These are phyloP conservation scores for Chrysosphaeria jannelii DNA, from an alignment of 2,329 filamentous ascomycete genomes.

Conservation along the genomic window DNA sequence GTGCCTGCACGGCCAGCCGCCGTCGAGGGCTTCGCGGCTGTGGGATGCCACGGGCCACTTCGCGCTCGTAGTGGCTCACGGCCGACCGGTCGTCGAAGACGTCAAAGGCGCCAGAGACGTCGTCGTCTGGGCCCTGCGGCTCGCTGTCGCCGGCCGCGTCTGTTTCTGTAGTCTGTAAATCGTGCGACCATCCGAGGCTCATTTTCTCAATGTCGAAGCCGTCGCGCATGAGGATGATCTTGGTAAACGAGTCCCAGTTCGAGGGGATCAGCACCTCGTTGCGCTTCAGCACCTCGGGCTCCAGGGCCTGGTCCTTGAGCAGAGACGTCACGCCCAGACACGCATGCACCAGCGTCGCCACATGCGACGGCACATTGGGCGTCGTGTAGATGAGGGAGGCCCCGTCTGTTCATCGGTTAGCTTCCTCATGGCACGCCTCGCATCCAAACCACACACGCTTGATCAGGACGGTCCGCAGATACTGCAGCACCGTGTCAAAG, in stretches of 20 bases:
- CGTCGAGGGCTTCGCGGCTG: too few relatives aligned
- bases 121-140: background rate
- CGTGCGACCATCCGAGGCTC: conserved; percentile 60
- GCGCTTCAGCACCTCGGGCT: conserved; percentile 74
- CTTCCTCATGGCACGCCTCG: too few relatives aligned
- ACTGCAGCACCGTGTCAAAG: conserved; percentile 88
- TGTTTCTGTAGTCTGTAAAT: conserved; percentile 30
- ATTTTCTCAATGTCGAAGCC: conserved; percentile 75
- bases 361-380: conserved; percentile 42
- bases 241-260: conserved; percentile 97
- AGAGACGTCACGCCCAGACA: conserved; percentile 65
- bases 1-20: conserved; percentile 28
- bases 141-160: conserved; percentile 1
- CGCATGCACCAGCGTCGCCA: conserved; percentile 58
- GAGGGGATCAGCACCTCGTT: conserved; percentile 85
- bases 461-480: conserved; percentile 62
- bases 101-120: conserved; percentile 1
- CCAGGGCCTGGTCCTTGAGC: conserved; percentile 46
- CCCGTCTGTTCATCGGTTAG: conserved; percentile 29
- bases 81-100: too few relatives aligned
- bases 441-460: conserved; percentile 52
- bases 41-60: too few relatives aligned
- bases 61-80: too few relatives aligned
- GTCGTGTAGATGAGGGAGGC: conserved; percentile 65
- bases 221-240: conserved; percentile 74